These are phyloP conservation scores for Cyberlindnera meyerae DNA, from an alignment of 805 yeast species.

Conservation along the genomic window DNA sequence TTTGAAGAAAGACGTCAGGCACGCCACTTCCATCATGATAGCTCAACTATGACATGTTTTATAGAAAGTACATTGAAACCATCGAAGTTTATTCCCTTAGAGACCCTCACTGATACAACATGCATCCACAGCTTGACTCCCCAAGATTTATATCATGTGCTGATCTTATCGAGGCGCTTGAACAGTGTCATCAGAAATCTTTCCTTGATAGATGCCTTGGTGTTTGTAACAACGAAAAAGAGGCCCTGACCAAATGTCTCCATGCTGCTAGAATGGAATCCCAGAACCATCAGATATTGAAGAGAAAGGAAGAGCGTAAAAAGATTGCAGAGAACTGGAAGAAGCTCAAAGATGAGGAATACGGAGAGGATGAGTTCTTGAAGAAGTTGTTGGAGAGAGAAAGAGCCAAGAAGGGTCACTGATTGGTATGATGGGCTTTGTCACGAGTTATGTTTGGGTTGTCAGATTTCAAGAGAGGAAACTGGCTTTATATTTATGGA, in stretches of 20 bases:
- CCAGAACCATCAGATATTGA: constrained; percentile 47
- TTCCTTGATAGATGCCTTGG: constrained; percentile 72
- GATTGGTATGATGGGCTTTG: too few relatives aligned
- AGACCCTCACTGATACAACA: constrained; percentile 12
- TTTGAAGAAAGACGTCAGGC: too few relatives aligned
- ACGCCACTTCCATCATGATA: too few relatives aligned
- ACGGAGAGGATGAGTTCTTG: constrained; percentile 69
- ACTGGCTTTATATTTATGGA: too few relatives aligned
- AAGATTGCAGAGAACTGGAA: constrained; percentile 53
- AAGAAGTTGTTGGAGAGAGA: constrained; percentile 59
- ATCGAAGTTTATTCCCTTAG: too few relatives aligned
- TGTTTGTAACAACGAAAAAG: constrained; percentile 77
- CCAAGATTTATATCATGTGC: constrained; percentile 58
- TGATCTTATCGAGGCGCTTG: constrained; percentile 79
- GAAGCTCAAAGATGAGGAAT: constrained; percentile 67
- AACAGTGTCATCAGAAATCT: constrained; percentile 76
- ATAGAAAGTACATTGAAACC: too few relatives aligned
- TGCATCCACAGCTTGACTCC: constrained; percentile 54
- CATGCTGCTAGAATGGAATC: constrained; percentile 68
- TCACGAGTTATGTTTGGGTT: too few relatives aligned
- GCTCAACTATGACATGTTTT: too few relatives aligned
- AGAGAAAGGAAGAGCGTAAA: constrained; percentile 53
- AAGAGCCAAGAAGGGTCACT: constrained; percentile 31
- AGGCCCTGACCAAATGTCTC: constrained; percentile 72
- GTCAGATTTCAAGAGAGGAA: too few relatives aligned